Percentiles rank a stretch among this genome's conserved stretches.
Conservation (phyloP, 2,329 filamentous ascomycete genomes). For the Diaporthe sp. region DNA sequence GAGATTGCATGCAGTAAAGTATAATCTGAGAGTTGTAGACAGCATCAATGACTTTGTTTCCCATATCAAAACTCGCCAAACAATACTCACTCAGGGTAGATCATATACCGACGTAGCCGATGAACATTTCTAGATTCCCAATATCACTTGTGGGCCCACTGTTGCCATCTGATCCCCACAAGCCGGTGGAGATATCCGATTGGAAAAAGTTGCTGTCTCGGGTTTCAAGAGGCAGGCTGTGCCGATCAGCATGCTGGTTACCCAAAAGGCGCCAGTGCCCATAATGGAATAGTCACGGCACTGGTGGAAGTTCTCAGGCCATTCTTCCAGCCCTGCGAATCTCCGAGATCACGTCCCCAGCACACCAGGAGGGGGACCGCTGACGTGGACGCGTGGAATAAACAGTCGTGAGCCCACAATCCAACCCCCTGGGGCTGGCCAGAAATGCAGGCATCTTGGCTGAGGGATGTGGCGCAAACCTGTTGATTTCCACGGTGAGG, state of each 20-base stretch:
- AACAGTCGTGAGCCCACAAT: constrained; percentile 1
- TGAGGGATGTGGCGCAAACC: neutral
- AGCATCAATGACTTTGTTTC: neutral
- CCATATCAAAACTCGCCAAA: neutral
- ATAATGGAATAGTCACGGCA: constrained; percentile 10
- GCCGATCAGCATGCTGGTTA: constrained; percentile 5
- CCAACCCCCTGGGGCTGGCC: neutral
- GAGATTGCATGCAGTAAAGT: neutral
- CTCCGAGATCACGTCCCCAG: constrained; percentile 9
- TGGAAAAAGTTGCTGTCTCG: neutral
- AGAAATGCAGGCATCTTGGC: constrained; percentile 5
- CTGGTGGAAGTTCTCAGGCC: constrained; percentile 24
- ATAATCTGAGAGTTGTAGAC: neutral
- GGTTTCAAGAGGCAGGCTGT: constrained; percentile 7
- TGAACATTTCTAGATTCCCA: neutral
- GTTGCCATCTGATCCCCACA: constrained; percentile 11
- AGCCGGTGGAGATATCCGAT: constrained; percentile 12
- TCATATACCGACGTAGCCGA: neutral
- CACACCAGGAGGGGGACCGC: neutral
- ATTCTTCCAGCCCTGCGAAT: constrained; percentile 19
- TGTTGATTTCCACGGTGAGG: neutral
- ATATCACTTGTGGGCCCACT: neutral
- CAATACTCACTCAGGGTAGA: neutral
- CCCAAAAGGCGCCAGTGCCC: constrained; percentile 7
- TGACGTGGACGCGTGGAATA: constrained; percentile 14